phyloP scores from a whole-genome alignment of 2,329 filamentous ascomycete species.

The Metarhizium album region DNA sequence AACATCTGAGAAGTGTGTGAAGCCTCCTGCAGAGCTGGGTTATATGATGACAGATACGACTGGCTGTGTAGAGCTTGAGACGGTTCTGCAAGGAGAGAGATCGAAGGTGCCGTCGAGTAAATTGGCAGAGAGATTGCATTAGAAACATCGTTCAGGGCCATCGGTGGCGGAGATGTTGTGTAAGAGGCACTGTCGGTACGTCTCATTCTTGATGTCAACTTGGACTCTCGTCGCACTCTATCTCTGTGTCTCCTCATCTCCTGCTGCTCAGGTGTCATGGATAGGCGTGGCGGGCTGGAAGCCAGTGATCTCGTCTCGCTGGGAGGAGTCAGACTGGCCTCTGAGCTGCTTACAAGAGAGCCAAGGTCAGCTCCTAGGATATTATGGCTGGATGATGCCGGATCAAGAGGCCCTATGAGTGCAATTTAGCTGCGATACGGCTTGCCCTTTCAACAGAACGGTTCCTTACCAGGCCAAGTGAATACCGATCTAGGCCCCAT shows the following conservation, averaged over 20 bases:
- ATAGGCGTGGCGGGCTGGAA: constrained; percentile 44
- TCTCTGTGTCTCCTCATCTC: constrained; percentile 52
- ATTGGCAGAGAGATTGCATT: constrained; percentile 33
- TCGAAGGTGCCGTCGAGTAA: constrained; percentile 41
- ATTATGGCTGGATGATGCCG: constrained; percentile 18
- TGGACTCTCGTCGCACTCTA: constrained; percentile 46
- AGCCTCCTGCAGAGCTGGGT: constrained; percentile 34
- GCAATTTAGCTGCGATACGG: constrained; percentile 6
- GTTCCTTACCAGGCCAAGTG: constrained; percentile 35
- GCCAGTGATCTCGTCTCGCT: constrained; percentile 41
- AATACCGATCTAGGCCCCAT: constrained; percentile 41
- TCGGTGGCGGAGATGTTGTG: constrained; percentile 26
- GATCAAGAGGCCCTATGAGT: constrained; percentile 24
- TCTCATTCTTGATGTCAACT: constrained; percentile 38
- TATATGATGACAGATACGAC: constrained; percentile 40
- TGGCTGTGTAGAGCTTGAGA: constrained; percentile 30
- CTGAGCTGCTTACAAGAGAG: constrained; percentile 35
- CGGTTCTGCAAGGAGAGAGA: constrained; percentile 41
- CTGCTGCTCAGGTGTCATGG: constrained; percentile 48
- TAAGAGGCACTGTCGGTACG: constrained; percentile 38
- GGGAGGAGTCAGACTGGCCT: constrained; percentile 40
- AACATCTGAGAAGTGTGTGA: constrained; percentile 26
- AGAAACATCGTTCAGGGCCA: constrained; percentile 28
- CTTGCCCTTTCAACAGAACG: not conserved
- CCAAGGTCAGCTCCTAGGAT: constrained; percentile 35